A percentile compares a stretch with the other conserved stretches of the same genome.
These are phyloP conservation scores for Monosporascus ibericus DNA, from an alignment of 2,329 filamentous ascomycete genomes.

Conservation along the genomic window DNA sequence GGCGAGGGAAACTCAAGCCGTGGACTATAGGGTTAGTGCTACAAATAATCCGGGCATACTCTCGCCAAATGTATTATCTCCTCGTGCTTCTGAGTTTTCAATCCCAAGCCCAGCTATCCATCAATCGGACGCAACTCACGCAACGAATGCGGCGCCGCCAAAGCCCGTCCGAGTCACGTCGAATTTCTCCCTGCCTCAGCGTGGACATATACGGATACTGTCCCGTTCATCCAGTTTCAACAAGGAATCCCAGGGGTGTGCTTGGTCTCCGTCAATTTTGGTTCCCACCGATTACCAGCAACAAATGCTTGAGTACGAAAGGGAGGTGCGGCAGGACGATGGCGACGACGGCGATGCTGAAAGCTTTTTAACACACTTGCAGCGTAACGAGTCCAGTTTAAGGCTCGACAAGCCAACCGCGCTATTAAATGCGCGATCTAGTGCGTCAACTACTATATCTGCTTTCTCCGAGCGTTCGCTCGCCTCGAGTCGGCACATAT, in stretches of 20 bases:
- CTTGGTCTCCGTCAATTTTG: slow-evolving; percentile 55
- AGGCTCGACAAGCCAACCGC: slow-evolving; percentile 26
- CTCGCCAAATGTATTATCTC: slow-evolving; percentile 21
- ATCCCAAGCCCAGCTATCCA: slow-evolving; percentile 45
- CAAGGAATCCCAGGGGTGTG: slow-evolving; percentile 52
- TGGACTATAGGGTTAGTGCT: slow-evolving; percentile 5
- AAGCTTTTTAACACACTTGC: slow-evolving; percentile 13
- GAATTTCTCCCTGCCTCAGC: slow-evolving; percentile 47
- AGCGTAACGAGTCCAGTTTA: slow-evolving; percentile 25
- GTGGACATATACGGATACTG: slow-evolving; percentile 30
- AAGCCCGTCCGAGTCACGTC: slow-evolving; percentile 30
- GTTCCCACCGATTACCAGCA: slow-evolving; percentile 55
- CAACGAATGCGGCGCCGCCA: slow-evolving; percentile 41
- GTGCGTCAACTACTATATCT: slow-evolving; percentile 50
- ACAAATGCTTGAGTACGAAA: slow-evolving; percentile 41
- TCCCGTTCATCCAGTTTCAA: slow-evolving; percentile 49
- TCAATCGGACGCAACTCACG: slow-evolving; percentile 31
- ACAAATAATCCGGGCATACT: slow-evolving; percentile 6
- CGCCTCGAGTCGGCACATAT: slow-evolving; percentile 45
- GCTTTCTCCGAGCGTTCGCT: slow-evolving; percentile 39
- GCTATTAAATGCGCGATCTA: slow-evolving; percentile 39
- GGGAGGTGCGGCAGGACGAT: slow-evolving; percentile 22
- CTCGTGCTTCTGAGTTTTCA: slow-evolving; percentile 35
- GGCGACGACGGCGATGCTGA: slow-evolving; percentile 27
- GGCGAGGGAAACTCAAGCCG: slow-evolving; percentile 7